Percentiles rank a stretch among this genome's conserved stretches.
Evolutionary conservation across 2,329 filamentous ascomycete species (phyloP).

Genomic region (Calonectria hawksworthii): DNA sequence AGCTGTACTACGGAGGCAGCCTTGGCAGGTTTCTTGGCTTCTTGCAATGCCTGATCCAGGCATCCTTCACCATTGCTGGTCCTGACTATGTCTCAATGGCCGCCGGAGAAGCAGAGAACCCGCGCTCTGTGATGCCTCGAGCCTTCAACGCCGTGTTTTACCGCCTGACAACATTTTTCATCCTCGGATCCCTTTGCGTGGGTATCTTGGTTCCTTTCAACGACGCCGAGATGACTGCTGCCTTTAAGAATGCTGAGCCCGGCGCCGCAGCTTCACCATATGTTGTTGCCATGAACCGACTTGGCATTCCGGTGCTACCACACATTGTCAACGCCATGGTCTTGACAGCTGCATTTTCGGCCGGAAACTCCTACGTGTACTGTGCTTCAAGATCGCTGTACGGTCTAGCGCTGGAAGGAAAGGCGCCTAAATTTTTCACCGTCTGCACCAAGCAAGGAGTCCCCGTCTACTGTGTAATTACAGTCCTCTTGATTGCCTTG

Average conservation of each 20-base stretch:
- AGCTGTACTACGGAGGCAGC: slow-evolving; percentile 72
- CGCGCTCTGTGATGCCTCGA: slow-evolving; percentile 76
- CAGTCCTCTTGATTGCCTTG: slow-evolving; percentile 77
- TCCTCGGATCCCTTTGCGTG: slow-evolving; percentile 79
- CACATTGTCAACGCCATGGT: slow-evolving; percentile 82
- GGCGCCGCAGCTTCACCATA: slow-evolving; percentile 79
- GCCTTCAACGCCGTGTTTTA: slow-evolving; percentile 87
- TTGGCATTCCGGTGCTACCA: slow-evolving; percentile 74
- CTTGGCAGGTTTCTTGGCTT: slow-evolving; percentile 84
- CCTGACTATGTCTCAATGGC: slow-evolving; percentile 79
- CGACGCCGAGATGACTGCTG: slow-evolving; percentile 71
- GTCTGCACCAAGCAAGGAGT: slow-evolving; percentile 76
- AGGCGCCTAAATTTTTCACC: slow-evolving; percentile 72
- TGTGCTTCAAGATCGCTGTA: slow-evolving; percentile 78
- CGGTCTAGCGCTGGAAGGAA: slow-evolving; percentile 77
- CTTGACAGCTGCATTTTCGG: slow-evolving; percentile 75
- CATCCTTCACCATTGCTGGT: slow-evolving; percentile 76
- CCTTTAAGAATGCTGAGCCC: slow-evolving; percentile 70
- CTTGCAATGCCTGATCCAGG: slow-evolving; percentile 79
- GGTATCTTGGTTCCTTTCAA: slow-evolving; percentile 81
- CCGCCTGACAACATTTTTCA: slow-evolving; percentile 81
- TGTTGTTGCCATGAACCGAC: slow-evolving; percentile 77
- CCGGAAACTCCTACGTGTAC: slow-evolving; percentile 75
- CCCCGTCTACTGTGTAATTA: slow-evolving; percentile 78
- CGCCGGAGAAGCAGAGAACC: slow-evolving; percentile 80